phyloP scores from a whole-genome alignment of 306 rosid genomes.

The Rosa rugosa region DNA sequence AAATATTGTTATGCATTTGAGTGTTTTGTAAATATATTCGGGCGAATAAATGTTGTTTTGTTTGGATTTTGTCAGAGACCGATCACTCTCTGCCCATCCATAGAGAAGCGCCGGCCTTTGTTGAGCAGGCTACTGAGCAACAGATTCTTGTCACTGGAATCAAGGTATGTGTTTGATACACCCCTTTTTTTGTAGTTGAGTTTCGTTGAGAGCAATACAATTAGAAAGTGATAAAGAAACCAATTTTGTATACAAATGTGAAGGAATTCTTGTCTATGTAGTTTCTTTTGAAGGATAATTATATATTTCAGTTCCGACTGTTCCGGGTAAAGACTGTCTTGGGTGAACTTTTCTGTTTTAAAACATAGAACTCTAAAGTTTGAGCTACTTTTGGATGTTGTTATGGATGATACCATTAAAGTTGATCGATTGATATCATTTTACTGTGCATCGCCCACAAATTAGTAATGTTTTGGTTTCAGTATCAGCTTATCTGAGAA shows the following conservation, averaged over 20 bases:
- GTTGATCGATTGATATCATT: not conserved
- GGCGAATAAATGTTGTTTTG: not conserved
- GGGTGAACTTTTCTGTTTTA: not conserved
- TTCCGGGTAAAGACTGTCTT: not conserved
- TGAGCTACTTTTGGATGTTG: not conserved
- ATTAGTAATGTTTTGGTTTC: not conserved
- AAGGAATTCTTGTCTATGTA: not conserved
- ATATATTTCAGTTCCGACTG: not conserved
- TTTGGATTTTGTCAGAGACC: constrained; percentile 41
- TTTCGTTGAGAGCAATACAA: not conserved
- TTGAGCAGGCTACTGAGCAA: constrained; percentile 85
- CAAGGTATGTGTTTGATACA: constrained; percentile 40
- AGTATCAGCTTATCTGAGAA: not conserved
- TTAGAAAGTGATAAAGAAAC: not conserved
- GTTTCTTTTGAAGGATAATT: not conserved
- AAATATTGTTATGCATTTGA: not conserved
- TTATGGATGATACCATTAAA: not conserved
- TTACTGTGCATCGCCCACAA: not conserved
- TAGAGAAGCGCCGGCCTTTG: constrained; percentile 86
- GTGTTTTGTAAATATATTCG: not conserved
- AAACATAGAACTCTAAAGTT: not conserved
- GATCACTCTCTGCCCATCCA: constrained; percentile 80
- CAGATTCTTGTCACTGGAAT: constrained; percentile 87
- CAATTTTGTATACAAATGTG: not conserved
- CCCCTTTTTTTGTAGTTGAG: not conserved